Evolutionary conservation across 164 flowering plant species (phyloP).

Genomic region (Liriodendron chinense): DNA sequence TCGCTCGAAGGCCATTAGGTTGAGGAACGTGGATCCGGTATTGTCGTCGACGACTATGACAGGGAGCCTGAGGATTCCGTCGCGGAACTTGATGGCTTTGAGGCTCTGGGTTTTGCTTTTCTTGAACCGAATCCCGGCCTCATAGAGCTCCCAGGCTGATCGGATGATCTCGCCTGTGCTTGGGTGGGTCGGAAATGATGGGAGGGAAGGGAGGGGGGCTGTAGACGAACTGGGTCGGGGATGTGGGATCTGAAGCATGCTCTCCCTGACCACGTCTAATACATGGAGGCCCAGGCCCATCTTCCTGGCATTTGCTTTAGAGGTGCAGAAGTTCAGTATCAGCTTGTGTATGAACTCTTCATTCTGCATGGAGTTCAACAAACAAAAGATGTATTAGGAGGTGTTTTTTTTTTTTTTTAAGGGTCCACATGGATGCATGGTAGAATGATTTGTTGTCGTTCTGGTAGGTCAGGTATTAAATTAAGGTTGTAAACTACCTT

Average conservation of each 20-base stretch:
- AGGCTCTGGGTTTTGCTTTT: conserved; percentile 35
- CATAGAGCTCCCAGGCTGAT: conserved; percentile 41
- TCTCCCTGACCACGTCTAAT: conserved; percentile 37
- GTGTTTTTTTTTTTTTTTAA: too few species aligned
- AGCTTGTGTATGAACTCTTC: conserved; percentile 21
- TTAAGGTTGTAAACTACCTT: too few species aligned
- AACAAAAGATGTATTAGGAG: too few species aligned
- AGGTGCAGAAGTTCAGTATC: conserved; percentile 30
- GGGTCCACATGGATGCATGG: too few species aligned
- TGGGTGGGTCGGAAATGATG: background rate
- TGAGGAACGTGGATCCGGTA: conserved; percentile 40
- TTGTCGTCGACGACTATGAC: conserved; percentile 40
- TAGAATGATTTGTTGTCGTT: too few species aligned
- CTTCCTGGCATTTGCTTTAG: background rate
- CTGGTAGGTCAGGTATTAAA: too few species aligned
- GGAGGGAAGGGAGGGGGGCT: background rate
- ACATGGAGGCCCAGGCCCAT: conserved; percentile 39
- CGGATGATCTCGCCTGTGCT: conserved; percentile 15
- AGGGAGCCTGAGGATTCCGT: conserved; percentile 48
- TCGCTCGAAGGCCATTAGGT: conserved; percentile 58
- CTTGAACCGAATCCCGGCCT: conserved; percentile 51
- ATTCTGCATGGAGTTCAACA: background rate
- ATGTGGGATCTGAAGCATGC: conserved; percentile 24
- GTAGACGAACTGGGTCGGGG: background rate
- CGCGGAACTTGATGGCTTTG: conserved; percentile 39